A percentile compares a stretch with the other conserved stretches of the same genome.
These are phyloP conservation scores for Cryptosporidium canis DNA, from an alignment of 169 alveolate genomes.

Conservation along the genomic window DNA sequence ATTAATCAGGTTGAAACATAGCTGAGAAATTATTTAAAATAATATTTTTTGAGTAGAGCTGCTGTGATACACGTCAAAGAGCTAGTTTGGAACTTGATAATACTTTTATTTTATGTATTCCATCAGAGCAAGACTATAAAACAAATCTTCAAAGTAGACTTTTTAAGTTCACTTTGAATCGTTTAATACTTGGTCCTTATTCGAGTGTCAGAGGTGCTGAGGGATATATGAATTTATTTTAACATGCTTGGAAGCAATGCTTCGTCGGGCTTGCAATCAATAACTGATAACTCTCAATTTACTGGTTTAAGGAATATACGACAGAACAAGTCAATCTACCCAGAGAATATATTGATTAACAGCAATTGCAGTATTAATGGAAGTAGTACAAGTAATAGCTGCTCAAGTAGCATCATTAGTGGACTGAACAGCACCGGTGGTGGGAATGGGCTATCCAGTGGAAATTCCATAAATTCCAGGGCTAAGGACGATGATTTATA, in stretches of 20 bases:
- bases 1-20: background rate
- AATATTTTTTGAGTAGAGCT: background rate
- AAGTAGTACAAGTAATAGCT: background rate
- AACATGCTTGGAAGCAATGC: conserved; percentile 63
- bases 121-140: background rate
- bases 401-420: background rate
- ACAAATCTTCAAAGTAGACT: background rate
- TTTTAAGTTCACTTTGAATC: background rate
- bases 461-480: background rate
- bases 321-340: conserved; percentile 6
- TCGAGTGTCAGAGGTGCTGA: background rate
- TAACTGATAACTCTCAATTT: conserved; percentile 29
- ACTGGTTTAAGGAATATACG: conserved; percentile 62
- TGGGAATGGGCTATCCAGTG: background rate
- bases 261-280: conserved; percentile 43
- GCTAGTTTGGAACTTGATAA: background rate
- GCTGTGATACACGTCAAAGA: background rate
- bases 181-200: background rate
- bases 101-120: background rate
- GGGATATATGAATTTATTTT: background rate
- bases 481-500: conserved; percentile 2
- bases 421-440: background rate
- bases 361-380: background rate
- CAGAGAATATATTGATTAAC: background rate
- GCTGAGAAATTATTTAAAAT: background rate